A percentile compares a stretch with the other conserved stretches of the same genome.
These are phyloP conservation scores for Aspergillus funiculosus DNA, from an alignment of 495 filamentous ascomycete species.

Conservation along the genomic window DNA sequence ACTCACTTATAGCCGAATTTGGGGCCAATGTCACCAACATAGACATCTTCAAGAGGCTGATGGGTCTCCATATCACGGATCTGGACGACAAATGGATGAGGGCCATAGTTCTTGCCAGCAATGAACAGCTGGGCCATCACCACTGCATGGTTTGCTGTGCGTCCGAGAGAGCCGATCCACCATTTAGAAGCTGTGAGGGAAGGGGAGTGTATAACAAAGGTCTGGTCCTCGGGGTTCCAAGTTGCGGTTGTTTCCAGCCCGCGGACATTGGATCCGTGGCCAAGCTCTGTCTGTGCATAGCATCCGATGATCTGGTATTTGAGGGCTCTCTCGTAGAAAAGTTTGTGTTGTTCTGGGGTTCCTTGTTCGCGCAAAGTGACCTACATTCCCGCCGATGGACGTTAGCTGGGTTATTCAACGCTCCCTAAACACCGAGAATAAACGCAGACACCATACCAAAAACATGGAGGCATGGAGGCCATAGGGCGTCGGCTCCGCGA, in stretches of 20 bases:
- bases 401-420: background rate
- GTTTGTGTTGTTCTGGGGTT: slow-evolving; percentile 60
- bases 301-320: slow-evolving; percentile 66
- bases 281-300: slow-evolving; percentile 72
- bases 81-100: slow-evolving; percentile 72
- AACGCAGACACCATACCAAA: slow-evolving; percentile 48
- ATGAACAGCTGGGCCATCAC: slow-evolving; percentile 69
- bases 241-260: slow-evolving; percentile 69
- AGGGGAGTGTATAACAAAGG: slow-evolving; percentile 64
- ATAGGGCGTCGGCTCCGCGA: slow-evolving; percentile 63
- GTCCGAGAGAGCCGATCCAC: slow-evolving; percentile 72
- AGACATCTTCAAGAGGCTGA: slow-evolving; percentile 61
- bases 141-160: slow-evolving; percentile 67
- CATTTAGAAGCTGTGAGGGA: slow-evolving; percentile 65
- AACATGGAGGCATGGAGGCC: slow-evolving; percentile 65
- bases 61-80: slow-evolving; percentile 66
- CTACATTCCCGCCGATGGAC: slow-evolving; percentile 19
- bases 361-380: slow-evolving; percentile 65
- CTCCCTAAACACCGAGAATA: background rate
- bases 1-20: slow-evolving; percentile 62
- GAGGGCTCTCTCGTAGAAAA: slow-evolving; percentile 58
- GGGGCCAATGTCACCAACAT: slow-evolving; percentile 69
- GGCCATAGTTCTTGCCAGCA: slow-evolving; percentile 57
- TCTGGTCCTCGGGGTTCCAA: slow-evolving; percentile 61
- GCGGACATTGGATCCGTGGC: slow-evolving; percentile 69